phyloP scores from a whole-genome alignment of 2,329 filamentous ascomycete species.

The Alternaria sp. region DNA sequence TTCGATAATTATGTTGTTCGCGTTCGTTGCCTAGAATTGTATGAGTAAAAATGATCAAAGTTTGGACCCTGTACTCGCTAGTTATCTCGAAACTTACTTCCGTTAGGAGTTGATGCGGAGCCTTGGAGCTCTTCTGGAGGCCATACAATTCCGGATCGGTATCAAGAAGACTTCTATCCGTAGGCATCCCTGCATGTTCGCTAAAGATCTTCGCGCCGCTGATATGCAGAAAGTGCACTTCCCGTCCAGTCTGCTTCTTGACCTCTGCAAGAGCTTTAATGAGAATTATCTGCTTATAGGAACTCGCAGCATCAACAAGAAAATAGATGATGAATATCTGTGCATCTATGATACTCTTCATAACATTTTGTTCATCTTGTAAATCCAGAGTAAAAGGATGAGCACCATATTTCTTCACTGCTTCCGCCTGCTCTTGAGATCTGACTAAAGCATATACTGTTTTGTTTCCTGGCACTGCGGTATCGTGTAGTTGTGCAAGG shows the following conservation, averaged over 20 bases:
- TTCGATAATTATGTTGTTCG: slow-evolving; percentile 58
- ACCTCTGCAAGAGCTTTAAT: slow-evolving; percentile 59
- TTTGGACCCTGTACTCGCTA: not conserved
- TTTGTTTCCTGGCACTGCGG: slow-evolving; percentile 54
- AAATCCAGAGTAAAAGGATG: slow-evolving; percentile 55
- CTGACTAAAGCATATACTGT: slow-evolving; percentile 61
- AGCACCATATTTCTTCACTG: slow-evolving; percentile 56
- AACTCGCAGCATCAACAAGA: slow-evolving; percentile 55
- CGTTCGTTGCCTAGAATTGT: slow-evolving; percentile 48
- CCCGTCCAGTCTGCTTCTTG: slow-evolving; percentile 51
- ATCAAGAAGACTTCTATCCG: slow-evolving; percentile 55
- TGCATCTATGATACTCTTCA: slow-evolving; percentile 52
- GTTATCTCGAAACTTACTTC: not conserved
- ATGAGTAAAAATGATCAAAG: not conserved
- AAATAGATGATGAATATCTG: slow-evolving; percentile 61
- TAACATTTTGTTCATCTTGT: slow-evolving; percentile 49
- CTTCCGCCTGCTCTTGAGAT: slow-evolving; percentile 56
- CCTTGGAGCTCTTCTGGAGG: slow-evolving; percentile 51
- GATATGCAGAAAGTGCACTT: slow-evolving; percentile 63
- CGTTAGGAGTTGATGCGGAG: slow-evolving; percentile 12
- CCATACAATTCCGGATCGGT: slow-evolving; percentile 56
- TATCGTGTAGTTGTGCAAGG: slow-evolving; percentile 52
- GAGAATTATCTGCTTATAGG: slow-evolving; percentile 48
- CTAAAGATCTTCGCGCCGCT: slow-evolving; percentile 64
- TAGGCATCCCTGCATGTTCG: slow-evolving; percentile 56